Conservation (phyloP, 1,284 basidiomycete genomes). For the Xerocomus amazonicus region DNA sequence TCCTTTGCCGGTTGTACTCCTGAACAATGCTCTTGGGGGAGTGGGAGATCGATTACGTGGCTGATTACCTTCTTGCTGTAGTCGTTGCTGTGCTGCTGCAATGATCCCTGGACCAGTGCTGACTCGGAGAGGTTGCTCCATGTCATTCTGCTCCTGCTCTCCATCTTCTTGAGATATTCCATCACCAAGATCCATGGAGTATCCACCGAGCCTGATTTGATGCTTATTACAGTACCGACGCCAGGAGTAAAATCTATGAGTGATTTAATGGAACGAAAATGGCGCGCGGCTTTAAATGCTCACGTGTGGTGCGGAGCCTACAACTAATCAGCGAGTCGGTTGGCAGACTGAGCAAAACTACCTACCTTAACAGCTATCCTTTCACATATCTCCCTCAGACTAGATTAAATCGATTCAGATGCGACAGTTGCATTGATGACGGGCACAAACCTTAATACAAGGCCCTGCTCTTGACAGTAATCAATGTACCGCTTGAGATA, state of each 20-base stretch:
- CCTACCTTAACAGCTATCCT: conserved; percentile 72
- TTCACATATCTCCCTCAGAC: conserved; percentile 78
- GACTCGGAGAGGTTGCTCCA: conserved; percentile 29
- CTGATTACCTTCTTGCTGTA: conserved; percentile 36
- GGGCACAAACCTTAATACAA: conserved; percentile 61
- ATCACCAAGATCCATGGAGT: conserved; percentile 63
- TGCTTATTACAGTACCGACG: conserved; percentile 84
- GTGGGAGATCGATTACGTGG: conserved; percentile 65
- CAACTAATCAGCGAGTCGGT: background rate
- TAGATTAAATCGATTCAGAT: conserved; percentile 25
- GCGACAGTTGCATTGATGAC: background rate
- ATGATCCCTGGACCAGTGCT: conserved; percentile 45
- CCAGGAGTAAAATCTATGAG: conserved; percentile 80
- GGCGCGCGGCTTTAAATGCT: conserved; percentile 17
- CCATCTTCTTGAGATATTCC: conserved; percentile 41
- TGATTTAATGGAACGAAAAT: conserved; percentile 5
- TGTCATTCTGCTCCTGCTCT: conserved; percentile 39
- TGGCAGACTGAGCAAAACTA: background rate
- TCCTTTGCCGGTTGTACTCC: conserved; percentile 82
- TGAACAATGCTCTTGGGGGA: conserved; percentile 68
- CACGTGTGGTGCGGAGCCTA: conserved; percentile 83
- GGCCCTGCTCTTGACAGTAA: conserved; percentile 78
- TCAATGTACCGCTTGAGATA: conserved; percentile 83
- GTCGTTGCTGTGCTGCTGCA: conserved; percentile 42
- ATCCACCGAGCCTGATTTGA: conserved; percentile 77